Evolutionary conservation across 306 rosid species (phyloP).

Genomic region (Argentina anserina): DNA sequence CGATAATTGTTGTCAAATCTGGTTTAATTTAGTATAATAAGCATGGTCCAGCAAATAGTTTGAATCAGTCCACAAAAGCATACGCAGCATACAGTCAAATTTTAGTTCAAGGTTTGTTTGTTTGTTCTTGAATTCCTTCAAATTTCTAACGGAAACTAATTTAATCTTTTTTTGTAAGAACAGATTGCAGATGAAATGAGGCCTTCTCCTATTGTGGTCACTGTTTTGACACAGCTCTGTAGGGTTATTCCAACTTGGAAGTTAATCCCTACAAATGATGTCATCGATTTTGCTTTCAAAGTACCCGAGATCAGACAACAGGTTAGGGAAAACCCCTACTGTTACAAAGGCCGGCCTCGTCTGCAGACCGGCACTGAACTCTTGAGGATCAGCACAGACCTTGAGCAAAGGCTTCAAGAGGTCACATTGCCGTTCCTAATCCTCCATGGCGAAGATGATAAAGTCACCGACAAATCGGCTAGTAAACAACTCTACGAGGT

Average conservation of each 20-base stretch:
- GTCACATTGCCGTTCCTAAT: conserved; percentile 68
- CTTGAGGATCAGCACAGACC: conserved; percentile 39
- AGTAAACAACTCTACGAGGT: conserved; percentile 53
- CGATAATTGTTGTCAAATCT: neutral
- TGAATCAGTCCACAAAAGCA: neutral
- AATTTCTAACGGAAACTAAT: neutral
- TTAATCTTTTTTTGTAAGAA: neutral
- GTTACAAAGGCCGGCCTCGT: conserved; percentile 81
- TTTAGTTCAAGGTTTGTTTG: neutral
- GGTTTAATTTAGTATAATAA: neutral
- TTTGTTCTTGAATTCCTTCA: neutral
- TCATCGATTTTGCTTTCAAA: conserved; percentile 65
- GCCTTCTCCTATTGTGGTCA: conserved; percentile 38
- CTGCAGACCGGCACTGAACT: conserved; percentile 76
- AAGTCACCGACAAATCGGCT: conserved; percentile 60
- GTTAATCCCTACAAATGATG: conserved; percentile 61
- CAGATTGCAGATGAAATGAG: conserved; percentile 78
- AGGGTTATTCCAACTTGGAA: conserved; percentile 67
- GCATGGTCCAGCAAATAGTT: neutral
- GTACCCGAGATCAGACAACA: conserved; percentile 55
- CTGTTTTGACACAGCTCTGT: conserved; percentile 42
- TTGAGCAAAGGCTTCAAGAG: conserved; percentile 53
- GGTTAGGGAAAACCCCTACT: conserved; percentile 60
- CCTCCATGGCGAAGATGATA: conserved; percentile 75
- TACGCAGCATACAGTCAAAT: neutral